Evolutionary conservation across 805 yeast genomes (phyloP), one percentile per base, ranked within the genome.

Genomic region (Saccharomycopsis fibuligera): DNA sequence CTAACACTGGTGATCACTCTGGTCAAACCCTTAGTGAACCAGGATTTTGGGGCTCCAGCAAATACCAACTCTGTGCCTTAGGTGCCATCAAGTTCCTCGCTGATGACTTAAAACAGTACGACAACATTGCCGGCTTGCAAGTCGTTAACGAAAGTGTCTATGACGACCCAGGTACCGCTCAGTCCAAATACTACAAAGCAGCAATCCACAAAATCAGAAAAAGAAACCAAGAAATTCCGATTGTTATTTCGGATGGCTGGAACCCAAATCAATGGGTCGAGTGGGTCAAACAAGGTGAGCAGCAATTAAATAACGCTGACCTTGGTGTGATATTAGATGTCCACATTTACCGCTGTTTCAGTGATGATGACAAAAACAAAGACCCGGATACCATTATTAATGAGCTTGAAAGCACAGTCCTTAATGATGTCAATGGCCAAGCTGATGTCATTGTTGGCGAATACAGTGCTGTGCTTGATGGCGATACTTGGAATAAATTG

Each of bases 221-320:
- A 19, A 68, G 70, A 14, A 83, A 86, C 59, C 42, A 62, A 1
- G 64, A 64, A 2, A 64, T 88, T 30, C 96, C 96, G 0, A 69
- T 91, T 4, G 68, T 85, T 16, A 84, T 91, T 31, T 86, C 96
- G 1, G 98, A 91, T 62, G 96, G 96, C 2, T 93, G 98, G 98
- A 83, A 88, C 81, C 76, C 93, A 4, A 75, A 76, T 55, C 86
- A 78, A 60, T 86, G 89, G 86, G 81, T 74, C 22, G 68, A 79
- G 52, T 86, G 84, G 81, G 63, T 87, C 6, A 73, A 73, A 44
- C 60, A 66, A 30, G 72, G 74, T 33, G 66, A 66, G 38, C 53
- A 60, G 14, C 58, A 64, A 2, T n/a, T n/a, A n/a, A 64, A 65
- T 3, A 63, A 63, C 3, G 62, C 59, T 29, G 58, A 67, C 14